Percentiles rank a stretch among this genome's conserved stretches.
These are phyloP conservation scores for Dioscorea zingiberensis DNA, from an alignment of 106 monocot genomes.

Conservation along the genomic window DNA sequence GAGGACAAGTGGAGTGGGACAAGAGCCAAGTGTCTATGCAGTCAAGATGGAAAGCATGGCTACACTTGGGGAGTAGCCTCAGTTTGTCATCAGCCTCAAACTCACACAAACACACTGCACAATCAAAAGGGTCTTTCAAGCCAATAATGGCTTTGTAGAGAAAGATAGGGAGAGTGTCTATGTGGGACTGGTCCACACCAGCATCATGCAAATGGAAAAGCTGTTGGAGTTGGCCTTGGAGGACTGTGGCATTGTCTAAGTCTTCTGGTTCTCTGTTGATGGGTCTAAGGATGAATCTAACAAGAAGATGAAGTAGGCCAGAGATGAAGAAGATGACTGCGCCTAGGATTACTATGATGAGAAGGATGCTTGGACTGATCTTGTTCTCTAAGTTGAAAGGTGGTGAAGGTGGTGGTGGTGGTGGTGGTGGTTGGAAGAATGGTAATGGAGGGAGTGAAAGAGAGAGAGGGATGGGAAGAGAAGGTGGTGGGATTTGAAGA, in stretches of 20 bases:
- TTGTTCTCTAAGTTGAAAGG: slow-evolving; percentile 27
- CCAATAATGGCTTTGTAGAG: slow-evolving; percentile 79
- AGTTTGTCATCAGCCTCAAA: slow-evolving; percentile 83
- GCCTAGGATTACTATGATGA: slow-evolving; percentile 56
- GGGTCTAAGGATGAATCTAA: slow-evolving; percentile 57
- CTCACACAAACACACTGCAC: slow-evolving; percentile 89
- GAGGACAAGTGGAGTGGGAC: slow-evolving; percentile 82
- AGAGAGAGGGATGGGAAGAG: neutral
- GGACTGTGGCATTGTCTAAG: slow-evolving; percentile 29
- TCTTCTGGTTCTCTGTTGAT: slow-evolving; percentile 36
- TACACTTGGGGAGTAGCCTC: slow-evolving; percentile 69
- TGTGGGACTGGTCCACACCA: slow-evolving; percentile 87
- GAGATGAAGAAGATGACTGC: slow-evolving; percentile 75
- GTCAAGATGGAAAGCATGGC: slow-evolving; percentile 80
- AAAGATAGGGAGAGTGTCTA: slow-evolving; percentile 83
- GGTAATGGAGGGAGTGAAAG: slow-evolving; percentile 12
- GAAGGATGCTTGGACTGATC: slow-evolving; percentile 60
- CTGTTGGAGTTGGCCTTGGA: slow-evolving; percentile 94
- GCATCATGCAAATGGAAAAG: slow-evolving; percentile 95
- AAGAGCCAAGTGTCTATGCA: slow-evolving; percentile 91
- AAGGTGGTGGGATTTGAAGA: slow-evolving; percentile 7
- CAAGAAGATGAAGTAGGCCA: slow-evolving; percentile 62
- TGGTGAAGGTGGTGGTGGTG: slow-evolving; percentile 14
- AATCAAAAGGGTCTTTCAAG: slow-evolving; percentile 86
- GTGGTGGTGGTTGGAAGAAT: slow-evolving; percentile 1